phyloP scores from a whole-genome alignment of 2,329 filamentous ascomycete genomes.

The Apiospora sp. region DNA sequence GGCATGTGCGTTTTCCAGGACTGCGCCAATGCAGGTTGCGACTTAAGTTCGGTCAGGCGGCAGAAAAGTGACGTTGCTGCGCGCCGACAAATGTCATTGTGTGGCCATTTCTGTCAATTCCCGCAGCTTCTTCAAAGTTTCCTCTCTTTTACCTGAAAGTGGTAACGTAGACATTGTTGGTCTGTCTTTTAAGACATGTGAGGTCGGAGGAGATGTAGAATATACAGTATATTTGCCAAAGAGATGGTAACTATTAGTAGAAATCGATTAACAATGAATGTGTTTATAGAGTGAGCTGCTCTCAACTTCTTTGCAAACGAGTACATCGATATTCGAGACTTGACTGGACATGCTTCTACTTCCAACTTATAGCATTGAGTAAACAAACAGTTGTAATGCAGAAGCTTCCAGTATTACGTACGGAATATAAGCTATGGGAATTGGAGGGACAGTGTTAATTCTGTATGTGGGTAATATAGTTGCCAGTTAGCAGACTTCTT shows the following conservation, averaged over 20 bases:
- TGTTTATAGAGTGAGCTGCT: not conserved
- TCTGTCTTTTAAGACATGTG: not conserved
- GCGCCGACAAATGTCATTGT: not conserved
- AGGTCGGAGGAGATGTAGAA: not conserved
- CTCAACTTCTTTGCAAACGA: no score
- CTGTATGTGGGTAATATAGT: not conserved
- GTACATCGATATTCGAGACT: no score
- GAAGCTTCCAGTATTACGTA: not conserved
- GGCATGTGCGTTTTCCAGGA: not conserved
- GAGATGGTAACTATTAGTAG: not conserved
- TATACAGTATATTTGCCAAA: not conserved
- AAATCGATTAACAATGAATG: not conserved
- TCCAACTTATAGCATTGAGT: not conserved
- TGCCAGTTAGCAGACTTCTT: not conserved
- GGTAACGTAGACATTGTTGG: not conserved
- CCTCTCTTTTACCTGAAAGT: not conserved
- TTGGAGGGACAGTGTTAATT: not conserved
- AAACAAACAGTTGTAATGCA: no score
- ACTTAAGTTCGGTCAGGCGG: constrained; percentile 6
- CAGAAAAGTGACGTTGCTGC: constrained; percentile 5
- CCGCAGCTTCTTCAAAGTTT: not conserved
- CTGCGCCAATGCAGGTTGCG: constrained; percentile 3
- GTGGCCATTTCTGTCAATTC: not conserved
- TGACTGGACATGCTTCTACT: no score
- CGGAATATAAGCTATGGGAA: not conserved